Conservation (phyloP, 1,139 yeast species). For the Geotrichum bryndzae region DNA sequence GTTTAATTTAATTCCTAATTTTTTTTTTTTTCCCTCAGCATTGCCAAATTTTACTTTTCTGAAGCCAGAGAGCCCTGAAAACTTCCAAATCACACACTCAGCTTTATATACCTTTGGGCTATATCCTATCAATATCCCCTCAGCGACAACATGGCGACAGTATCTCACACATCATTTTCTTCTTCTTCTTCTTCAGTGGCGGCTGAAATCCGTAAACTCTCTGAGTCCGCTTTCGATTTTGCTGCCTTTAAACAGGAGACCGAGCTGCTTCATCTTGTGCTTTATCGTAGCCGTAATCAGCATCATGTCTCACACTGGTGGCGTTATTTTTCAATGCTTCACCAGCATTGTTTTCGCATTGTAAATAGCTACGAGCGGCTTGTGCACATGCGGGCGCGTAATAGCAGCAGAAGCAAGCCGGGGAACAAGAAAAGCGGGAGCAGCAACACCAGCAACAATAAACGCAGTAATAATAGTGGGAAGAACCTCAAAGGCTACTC, state of each 20-base stretch:
- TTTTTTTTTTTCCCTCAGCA: too few species aligned
- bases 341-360: slow-evolving; percentile 9
- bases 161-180: neutral
- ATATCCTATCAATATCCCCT: too few species aligned
- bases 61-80: too few species aligned
- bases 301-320: slow-evolving; percentile 16
- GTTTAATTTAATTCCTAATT: too few species aligned
- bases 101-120: too few species aligned
- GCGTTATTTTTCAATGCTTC: slow-evolving; percentile 13
- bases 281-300: slow-evolving; percentile 10
- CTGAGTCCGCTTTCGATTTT: slow-evolving; percentile 5
- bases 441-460: neutral
- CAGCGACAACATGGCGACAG: neutral
- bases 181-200: neutral
- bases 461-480: neutral
- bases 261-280: slow-evolving; percentile 4
- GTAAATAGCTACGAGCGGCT: slow-evolving; percentile 6
- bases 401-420: neutral
- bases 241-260: slow-evolving; percentile 9
- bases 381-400: neutral
- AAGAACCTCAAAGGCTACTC: neutral
- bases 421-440: neutral
- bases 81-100: too few species aligned
- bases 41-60: too few species aligned
- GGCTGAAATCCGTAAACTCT: neutral